Base-by-base conservation (phyloP, 495 filamentous ascomycete genomes). In the Hyaloscypha finlandica region DNA sequence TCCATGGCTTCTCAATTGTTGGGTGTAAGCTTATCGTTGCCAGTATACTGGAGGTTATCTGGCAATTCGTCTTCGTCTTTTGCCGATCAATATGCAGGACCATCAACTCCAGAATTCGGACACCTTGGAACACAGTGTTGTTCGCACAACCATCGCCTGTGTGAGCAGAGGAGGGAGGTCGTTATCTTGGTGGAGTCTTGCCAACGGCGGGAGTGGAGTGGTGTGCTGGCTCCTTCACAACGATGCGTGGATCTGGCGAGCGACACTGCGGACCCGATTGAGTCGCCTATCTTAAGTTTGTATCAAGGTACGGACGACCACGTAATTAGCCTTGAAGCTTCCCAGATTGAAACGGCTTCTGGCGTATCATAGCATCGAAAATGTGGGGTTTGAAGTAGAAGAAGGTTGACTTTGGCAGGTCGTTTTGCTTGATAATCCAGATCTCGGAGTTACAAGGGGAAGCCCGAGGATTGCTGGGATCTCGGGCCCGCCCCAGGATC, bases 401-500 rank as follows among this genome's bases (percentile, higher is more conserved):
- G 30, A 0, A 56, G 4, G 53, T 56, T 33, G 25, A 54, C 61
- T 33, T 52, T 54, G 4, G 42, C 45, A 31, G 53, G 53, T 35
- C 30, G 59, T 48, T 25, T 8, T 63, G 61, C 61, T 63, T 63
- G 61, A 63, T 63, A 63, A 63, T 62, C 57, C 3, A 48, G 35
- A 37, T 25, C 6, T 37, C 42, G 42, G 42, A 6, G 9, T 48
- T 48, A 12, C 42, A 48, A 12, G 42, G 42, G 42, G 42, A 19
- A 4, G 16, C 42, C 42, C 42, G 42, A 19, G 42, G 11, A 48
- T 14, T 14, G 25, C 16, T 19, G 42, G 11, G 9, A 12, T 6
- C n/a, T 48, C 42, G 42, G 42, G 11, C 9, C 42, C 42, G 42
- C 25, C 25, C 25, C 2, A 25, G 25, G 25, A 25, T 25, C 2